Percentiles rank a stretch among this genome's conserved stretches.
Conservation (phyloP, 768 basidiomycete genomes). For the Lactarius trivialis region DNA sequence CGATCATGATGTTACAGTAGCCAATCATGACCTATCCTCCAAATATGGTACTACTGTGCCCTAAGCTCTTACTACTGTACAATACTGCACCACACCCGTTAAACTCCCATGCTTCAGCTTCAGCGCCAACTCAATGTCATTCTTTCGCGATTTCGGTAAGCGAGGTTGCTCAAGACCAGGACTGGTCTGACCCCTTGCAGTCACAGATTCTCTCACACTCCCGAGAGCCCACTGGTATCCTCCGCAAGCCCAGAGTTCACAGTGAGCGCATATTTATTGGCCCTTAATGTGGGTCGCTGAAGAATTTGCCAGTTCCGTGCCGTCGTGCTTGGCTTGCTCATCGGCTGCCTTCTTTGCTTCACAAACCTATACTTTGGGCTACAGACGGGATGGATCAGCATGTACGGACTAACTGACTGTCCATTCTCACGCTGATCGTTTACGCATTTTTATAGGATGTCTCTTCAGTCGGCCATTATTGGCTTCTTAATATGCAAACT, state of each 20-base stretch:
- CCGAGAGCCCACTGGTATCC: not conserved
- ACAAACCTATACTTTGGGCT: conserved; percentile 87
- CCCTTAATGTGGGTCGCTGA: not conserved
- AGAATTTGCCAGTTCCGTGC: conserved; percentile 36
- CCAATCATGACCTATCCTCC: not conserved
- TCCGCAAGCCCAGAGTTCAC: conserved; percentile 21
- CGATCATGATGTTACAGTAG: too few species aligned
- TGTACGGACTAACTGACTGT: conserved; percentile 42
- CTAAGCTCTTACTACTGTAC: too few species aligned
- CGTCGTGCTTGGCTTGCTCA: conserved; percentile 68
- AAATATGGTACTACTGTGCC: not conserved
- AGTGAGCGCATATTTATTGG: not conserved
- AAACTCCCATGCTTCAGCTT: not conserved
- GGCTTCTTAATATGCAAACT: conserved; percentile 81
- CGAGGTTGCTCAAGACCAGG: too few species aligned
- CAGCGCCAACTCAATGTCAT: not conserved
- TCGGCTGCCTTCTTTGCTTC: conserved; percentile 84
- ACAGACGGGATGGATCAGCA: conserved; percentile 87
- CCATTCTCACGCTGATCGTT: not conserved
- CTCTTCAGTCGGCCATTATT: conserved; percentile 87
- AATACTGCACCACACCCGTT: not conserved
- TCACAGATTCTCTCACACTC: not conserved
- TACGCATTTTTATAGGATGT: conserved; percentile 59
- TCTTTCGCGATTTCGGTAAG: conserved; percentile 6
- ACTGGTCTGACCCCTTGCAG: not conserved